phyloP scores from a whole-genome alignment of 495 filamentous ascomycete species.

The Trichoderma asperelloides region DNA sequence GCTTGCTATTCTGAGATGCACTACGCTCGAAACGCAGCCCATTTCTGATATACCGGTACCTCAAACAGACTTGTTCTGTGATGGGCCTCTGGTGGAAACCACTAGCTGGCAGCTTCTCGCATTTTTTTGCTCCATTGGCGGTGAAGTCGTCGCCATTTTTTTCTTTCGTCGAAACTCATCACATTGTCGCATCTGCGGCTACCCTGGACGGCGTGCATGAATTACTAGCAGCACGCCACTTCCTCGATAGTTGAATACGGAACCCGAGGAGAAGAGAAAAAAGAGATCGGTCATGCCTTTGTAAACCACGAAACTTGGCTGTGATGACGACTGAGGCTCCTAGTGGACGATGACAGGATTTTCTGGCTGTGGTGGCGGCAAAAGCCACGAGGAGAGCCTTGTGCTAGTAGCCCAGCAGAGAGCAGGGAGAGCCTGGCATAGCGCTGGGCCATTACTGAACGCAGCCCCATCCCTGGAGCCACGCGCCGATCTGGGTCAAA shows the following conservation, averaged over 20 bases:
- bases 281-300: too few species aligned
- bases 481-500: slow-evolving; percentile 12
- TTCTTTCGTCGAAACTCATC: background rate
- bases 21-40: background rate
- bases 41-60: background rate
- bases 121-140: background rate
- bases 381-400: background rate
- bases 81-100: background rate
- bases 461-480: slow-evolving; percentile 8
- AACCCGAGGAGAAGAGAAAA: background rate
- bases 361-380: background rate
- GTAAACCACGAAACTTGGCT: background rate
- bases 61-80: background rate
- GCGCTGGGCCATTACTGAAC: background rate
- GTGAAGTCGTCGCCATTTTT: background rate
- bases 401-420: background rate
- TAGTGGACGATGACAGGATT: background rate
- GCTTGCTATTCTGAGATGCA: background rate
- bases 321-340: background rate
- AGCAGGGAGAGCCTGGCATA: background rate
- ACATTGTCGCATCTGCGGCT: background rate
- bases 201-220: slow-evolving; percentile 5
- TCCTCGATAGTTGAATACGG: background rate
- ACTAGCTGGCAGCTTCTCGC: background rate
- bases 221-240: background rate